phyloP scores from a whole-genome alignment of 2,329 filamentous ascomycete species.

The Hirsutella minnesotensis region DNA sequence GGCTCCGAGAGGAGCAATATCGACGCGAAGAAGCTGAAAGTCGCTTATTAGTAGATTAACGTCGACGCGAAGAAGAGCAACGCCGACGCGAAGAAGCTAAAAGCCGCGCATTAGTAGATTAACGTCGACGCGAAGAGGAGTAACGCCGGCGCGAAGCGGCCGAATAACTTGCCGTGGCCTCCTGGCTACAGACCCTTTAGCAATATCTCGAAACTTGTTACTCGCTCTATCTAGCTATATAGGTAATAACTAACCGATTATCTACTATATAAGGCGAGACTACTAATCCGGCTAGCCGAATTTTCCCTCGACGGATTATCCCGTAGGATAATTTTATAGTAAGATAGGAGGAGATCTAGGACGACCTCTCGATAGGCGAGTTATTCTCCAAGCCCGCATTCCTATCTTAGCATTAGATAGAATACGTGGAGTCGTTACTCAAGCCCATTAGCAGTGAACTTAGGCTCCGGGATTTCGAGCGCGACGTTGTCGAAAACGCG shows the following conservation, averaged over 20 bases:
- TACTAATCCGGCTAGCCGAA: conserved; percentile 18
- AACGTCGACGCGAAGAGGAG: conserved; percentile 3
- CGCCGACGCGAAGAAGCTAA: conserved; percentile 2
- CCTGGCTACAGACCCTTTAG: conserved; percentile 11
- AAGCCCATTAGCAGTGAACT: no score
- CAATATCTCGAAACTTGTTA: conserved; percentile 22
- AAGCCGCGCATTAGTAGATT: no score
- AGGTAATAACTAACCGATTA: conserved; percentile 17
- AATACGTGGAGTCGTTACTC: background rate
- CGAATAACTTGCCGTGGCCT: conserved; percentile 11
- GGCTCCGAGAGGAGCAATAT: conserved; percentile 5
- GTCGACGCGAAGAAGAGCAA: background rate
- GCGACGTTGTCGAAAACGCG: conserved; percentile 21
- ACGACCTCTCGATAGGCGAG: background rate
- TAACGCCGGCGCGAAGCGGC: conserved; percentile 13
- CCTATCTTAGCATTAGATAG: background rate
- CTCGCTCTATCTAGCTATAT: conserved; percentile 15
- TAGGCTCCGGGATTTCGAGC: conserved; percentile 17
- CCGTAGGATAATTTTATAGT: conserved; percentile 20
- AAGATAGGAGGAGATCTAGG: background rate
- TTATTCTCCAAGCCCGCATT: background rate
- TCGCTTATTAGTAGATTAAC: no score
- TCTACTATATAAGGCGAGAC: conserved; percentile 21
- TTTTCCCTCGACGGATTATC: conserved; percentile 22
- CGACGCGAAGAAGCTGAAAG: conserved; percentile 17